These are phyloP conservation scores for Apiosordaria backusii DNA, from an alignment of 495 filamentous ascomycete genomes.

Conservation along the genomic window DNA sequence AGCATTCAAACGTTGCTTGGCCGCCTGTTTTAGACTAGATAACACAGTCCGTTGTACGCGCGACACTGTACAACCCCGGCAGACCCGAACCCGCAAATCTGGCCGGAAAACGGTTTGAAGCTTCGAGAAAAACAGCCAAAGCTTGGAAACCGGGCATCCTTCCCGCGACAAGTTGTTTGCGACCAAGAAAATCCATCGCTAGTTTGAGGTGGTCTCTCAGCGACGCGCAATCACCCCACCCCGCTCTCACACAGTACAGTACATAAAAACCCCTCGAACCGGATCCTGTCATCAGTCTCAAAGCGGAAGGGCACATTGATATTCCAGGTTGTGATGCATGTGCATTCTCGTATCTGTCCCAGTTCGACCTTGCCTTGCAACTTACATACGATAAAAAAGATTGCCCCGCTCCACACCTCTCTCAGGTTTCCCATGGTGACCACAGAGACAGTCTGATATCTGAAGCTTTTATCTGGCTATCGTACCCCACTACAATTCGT, in stretches of 20 bases:
- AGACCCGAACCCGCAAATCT: neutral
- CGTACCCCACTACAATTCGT: too few species aligned
- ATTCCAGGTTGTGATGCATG: neutral
- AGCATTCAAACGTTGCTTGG: neutral
- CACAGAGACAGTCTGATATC: neutral
- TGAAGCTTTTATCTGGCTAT: neutral
- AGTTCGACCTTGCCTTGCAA: neutral
- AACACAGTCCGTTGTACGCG: neutral
- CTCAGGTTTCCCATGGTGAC: neutral
- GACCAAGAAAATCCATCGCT: neutral
- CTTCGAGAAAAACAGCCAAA: neutral
- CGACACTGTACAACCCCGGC: neutral
- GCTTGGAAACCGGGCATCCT: neutral
- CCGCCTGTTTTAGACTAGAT: neutral
- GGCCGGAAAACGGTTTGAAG: constrained; percentile 8
- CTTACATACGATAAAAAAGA: neutral
- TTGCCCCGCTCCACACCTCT: neutral
- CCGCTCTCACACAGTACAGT: neutral
- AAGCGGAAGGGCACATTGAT: neutral
- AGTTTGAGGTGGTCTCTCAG: neutral
- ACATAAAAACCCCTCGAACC: neutral
- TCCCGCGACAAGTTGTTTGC: neutral
- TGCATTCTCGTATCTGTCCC: neutral
- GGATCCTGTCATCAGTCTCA: neutral
- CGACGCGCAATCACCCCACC: constrained; percentile 18